These are phyloP conservation scores for Talaromyces atroroseus DNA, from an alignment of 2,329 filamentous ascomycete species.

Conservation along the genomic window DNA sequence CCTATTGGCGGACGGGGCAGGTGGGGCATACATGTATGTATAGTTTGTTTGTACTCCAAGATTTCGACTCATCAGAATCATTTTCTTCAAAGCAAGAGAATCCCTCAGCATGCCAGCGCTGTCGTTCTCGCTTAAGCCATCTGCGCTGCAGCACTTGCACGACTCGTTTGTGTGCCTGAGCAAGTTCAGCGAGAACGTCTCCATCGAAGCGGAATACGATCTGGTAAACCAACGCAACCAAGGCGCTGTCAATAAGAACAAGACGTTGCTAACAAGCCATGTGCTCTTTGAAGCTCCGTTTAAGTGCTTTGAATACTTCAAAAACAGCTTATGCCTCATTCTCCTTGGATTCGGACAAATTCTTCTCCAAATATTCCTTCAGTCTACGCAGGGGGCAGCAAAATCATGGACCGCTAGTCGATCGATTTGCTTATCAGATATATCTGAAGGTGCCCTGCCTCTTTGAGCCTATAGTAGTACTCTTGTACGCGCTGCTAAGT, in stretches of 20 bases:
- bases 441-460: conserved; percentile 48
- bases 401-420: conserved; percentile 27
- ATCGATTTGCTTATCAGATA: conserved; percentile 55
- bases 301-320: conserved; percentile 58
- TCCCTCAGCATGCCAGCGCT: conserved; percentile 29
- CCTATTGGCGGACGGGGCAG: conserved; percentile 4
- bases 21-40: conserved; percentile 4
- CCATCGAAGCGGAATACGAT: conserved; percentile 56
- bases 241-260: neutral
- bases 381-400: conserved; percentile 21
- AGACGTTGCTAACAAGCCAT: neutral
- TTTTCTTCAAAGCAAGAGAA: neutral
- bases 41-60: too few species aligned
- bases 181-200: conserved; percentile 60
- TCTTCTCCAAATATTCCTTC: conserved; percentile 58
- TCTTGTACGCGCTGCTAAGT: neutral
- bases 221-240: conserved; percentile 38
- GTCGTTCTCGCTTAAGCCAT: conserved; percentile 52
- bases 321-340: conserved; percentile 61
- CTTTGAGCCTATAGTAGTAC: neutral
- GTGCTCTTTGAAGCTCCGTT: conserved; percentile 45
- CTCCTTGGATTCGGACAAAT: conserved; percentile 47
- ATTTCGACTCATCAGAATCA: neutral
- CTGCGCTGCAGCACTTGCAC: conserved; percentile 52
- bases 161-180: conserved; percentile 56